These are phyloP conservation scores for Eucalyptus leucophloia DNA, from an alignment of 345 rosid species.

Conservation along the genomic window DNA sequence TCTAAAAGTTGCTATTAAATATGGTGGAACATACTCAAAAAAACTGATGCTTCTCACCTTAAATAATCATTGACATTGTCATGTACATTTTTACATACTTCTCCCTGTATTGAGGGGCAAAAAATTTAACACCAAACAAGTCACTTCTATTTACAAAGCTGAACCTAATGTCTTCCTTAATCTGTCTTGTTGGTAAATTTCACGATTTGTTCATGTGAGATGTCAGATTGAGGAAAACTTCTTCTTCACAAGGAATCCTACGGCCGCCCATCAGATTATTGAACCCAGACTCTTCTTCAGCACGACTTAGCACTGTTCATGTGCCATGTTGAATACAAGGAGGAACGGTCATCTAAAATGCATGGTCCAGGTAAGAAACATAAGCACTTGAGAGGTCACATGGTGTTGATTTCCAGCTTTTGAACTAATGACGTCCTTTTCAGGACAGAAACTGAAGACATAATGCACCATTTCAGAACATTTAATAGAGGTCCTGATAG, in stretches of 20 bases:
- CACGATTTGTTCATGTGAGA: background rate
- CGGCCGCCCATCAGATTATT: conserved; percentile 25
- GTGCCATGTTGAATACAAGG: background rate
- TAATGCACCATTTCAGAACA: background rate
- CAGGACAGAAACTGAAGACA: background rate
- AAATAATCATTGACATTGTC: background rate
- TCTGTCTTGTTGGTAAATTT: background rate
- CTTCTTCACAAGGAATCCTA: conserved; percentile 20
- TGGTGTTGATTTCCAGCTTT: background rate
- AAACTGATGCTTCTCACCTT: background rate
- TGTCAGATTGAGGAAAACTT: conserved; percentile 2
- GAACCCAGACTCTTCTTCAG: conserved; percentile 24
- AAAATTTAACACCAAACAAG: background rate
- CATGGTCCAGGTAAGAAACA: background rate
- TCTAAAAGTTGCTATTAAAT: background rate
- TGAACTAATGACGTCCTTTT: background rate
- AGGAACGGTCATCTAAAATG: background rate
- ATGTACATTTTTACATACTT: background rate
- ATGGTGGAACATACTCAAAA: background rate
- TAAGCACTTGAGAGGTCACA: background rate
- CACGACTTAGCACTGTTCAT: background rate
- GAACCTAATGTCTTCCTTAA: background rate
- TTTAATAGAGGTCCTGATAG: background rate
- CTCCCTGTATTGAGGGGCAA: background rate
- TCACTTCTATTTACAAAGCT: background rate